Evolutionary conservation across 306 rosid genomes (phyloP), one percentile per base, ranked within the genome.

Genomic region (Vachellia pachyceras): DNA sequence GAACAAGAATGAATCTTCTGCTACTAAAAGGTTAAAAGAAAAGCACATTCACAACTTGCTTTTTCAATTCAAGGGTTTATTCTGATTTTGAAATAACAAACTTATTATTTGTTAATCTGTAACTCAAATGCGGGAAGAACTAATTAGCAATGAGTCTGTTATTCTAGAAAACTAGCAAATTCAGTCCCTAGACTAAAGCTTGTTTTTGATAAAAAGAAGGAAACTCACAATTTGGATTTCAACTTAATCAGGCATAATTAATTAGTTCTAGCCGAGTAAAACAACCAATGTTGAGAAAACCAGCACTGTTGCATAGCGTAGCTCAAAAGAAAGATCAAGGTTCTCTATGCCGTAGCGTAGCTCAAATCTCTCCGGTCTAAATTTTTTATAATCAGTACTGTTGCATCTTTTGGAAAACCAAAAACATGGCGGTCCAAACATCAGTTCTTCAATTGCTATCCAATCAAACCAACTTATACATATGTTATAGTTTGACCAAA

Each of bases 401-500:
- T 23, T 11, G 67, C 37, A 10, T 58, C 17, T 12, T 58, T 23
- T 22, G 36, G 7, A 58, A 23, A 58, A 36, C 44, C 40, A 64
- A 14, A 64, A 35, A 7, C 40, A 63, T 63, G 69, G 69, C 2
- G 3, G 42, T 35, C 22, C 69, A 35, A 22, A 17, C 9, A 9
- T 37, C 18, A 9, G 22, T 17, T 37, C 46, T 65, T 65, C 45
- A 13, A n/a, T 37, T 37, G 4, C 18, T 37, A 8, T 36, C 45
- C 45, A 15, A 18, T n/a, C 54, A 75, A 75, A 13, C 14, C 44
- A 25, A 75, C 9, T 40, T 23, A 9, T 35, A 18, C 39, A 10
- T 47, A 35, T 35, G 64, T 49, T 17, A 75, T 49, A 15, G 7
- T 7, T 74, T 23, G 68, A 75, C 23, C 49, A 55, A 75, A 73